Conservation (phyloP, 176 grass and related monocot genomes). For the Stipa capillata region DNA sequence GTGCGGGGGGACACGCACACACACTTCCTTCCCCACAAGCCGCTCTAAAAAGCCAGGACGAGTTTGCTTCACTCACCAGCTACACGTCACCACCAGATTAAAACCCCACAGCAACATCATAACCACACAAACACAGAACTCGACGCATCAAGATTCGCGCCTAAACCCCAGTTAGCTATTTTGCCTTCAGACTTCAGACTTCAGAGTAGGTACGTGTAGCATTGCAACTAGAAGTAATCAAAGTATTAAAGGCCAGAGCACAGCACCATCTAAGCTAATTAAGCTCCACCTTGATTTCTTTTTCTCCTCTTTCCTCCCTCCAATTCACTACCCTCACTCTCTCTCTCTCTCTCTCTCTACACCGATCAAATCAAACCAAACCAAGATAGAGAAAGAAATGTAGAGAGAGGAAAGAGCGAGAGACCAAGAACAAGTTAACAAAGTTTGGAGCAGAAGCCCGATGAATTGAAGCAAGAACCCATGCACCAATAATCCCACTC, state of each 20-base stretch:
- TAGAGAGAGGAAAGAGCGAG: too few relatives aligned
- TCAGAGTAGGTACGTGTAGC: too few relatives aligned
- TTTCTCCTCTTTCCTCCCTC: slow-evolving; percentile 20
- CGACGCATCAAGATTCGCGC: background rate
- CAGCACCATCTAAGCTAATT: background rate
- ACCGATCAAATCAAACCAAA: too few relatives aligned
- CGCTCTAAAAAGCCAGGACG: background rate
- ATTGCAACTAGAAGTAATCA: background rate
- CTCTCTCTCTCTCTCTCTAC: too few relatives aligned
- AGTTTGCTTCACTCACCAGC: background rate
- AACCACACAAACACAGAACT: background rate
- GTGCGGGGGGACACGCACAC: background rate
- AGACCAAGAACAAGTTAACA: too few relatives aligned
- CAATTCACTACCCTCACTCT: background rate
- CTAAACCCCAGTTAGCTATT: too few relatives aligned
- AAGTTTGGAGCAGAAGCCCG: too few relatives aligned
- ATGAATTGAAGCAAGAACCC: too few relatives aligned
- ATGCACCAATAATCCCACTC: too few relatives aligned
- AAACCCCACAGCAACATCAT: background rate
- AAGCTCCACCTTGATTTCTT: background rate
- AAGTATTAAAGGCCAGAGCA: background rate
- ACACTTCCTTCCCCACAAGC: background rate
- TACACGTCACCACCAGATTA: background rate
- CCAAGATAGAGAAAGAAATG: too few relatives aligned
- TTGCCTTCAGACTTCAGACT: too few relatives aligned